phyloP scores from a whole-genome alignment of 2,329 filamentous ascomycete species.

The Samsoniella hepiali region DNA sequence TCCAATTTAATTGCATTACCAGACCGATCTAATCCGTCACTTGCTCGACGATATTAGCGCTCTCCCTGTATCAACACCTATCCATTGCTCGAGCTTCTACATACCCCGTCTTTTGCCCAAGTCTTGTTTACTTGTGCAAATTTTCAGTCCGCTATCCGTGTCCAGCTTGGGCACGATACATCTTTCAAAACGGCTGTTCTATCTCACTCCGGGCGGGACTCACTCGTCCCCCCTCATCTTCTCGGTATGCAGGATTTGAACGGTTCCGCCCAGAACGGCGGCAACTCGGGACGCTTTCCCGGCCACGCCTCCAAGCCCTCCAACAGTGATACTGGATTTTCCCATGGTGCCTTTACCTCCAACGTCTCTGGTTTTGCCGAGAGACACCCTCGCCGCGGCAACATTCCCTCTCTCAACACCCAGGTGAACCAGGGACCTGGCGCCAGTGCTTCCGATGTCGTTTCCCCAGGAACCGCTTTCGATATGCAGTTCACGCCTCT shows the following conservation, averaged over 20 bases:
- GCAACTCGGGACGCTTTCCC: conserved; percentile 57
- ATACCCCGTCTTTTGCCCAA: background rate
- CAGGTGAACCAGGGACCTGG: conserved; percentile 52
- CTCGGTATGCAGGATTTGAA: conserved; percentile 88
- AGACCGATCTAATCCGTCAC: background rate
- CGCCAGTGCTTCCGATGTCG: conserved; percentile 67
- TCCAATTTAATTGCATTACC: background rate
- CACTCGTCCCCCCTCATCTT: conserved; percentile 79
- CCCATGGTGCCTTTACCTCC: conserved; percentile 85
- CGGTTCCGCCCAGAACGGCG: conserved; percentile 46
- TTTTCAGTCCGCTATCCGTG: conserved; percentile 34
- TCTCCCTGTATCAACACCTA: background rate
- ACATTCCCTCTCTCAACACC: conserved; percentile 92
- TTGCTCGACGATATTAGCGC: background rate
- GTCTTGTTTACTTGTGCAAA: conserved; percentile 3
- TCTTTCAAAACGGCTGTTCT: conserved; percentile 77
- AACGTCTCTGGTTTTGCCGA: conserved; percentile 84
- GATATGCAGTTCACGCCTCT: conserved; percentile 99
- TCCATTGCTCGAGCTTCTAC: background rate
- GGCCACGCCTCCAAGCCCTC: conserved; percentile 77
- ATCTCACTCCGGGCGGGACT: conserved; percentile 76
- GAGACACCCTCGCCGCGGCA: conserved; percentile 76
- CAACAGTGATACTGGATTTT: conserved; percentile 83
- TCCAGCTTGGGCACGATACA: conserved; percentile 54
- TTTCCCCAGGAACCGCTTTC: conserved; percentile 81